These are phyloP conservation scores for Chrysoporthe deuterocubensis DNA, from an alignment of 2,329 filamentous ascomycete genomes.

Conservation along the genomic window DNA sequence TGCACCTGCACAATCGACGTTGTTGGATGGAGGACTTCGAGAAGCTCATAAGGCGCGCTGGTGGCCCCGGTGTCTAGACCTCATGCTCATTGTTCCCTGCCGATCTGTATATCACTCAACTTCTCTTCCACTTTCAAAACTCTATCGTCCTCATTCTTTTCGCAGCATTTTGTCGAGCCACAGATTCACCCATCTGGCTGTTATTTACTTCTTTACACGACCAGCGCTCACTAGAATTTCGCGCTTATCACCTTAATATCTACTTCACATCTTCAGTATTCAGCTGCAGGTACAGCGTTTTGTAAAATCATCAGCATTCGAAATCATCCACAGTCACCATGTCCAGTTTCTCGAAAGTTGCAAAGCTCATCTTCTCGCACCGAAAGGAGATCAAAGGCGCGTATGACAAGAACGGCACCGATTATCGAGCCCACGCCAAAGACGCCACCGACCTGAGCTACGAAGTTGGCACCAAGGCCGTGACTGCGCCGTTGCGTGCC, in stretches of 20 bases:
- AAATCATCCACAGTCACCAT: constrained; percentile 1
- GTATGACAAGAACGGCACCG: constrained; percentile 25
- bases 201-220: background rate
- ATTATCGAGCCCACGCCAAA: constrained; percentile 25
- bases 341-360: constrained; percentile 13
- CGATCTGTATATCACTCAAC: background rate
- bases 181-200: background rate
- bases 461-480: constrained; percentile 44
- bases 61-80: background rate
- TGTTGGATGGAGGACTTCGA: background rate
- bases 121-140: background rate
- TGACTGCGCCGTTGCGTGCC: constrained; percentile 49
- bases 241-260: background rate
- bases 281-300: constrained; percentile 10
- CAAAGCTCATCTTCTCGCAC: constrained; percentile 23
- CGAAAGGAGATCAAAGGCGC: constrained; percentile 21
- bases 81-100: background rate
- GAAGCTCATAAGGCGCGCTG: background rate
- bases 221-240: background rate
- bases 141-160: background rate
- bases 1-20: background rate
- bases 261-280: background rate
- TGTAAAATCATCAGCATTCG: background rate
- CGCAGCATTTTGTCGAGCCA: background rate
- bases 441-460: constrained; percentile 23